Conservation (phyloP, 441 rosid species). For the Erodium trifolium region DNA sequence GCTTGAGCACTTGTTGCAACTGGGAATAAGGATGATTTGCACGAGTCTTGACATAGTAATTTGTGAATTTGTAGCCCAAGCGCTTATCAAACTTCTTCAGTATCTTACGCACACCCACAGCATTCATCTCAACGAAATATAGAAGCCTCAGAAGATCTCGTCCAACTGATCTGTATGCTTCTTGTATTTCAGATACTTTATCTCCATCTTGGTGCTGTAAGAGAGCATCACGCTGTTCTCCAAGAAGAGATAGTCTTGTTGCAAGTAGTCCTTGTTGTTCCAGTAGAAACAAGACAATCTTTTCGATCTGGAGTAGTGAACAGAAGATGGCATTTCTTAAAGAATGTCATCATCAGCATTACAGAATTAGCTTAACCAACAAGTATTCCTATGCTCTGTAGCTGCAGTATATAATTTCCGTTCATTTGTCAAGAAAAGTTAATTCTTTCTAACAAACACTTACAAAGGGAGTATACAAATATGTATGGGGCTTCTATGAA, state of each 20-base stretch:
- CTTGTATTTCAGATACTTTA: conserved; percentile 29
- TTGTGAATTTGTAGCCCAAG: conserved; percentile 41
- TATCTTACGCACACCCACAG: conserved; percentile 41
- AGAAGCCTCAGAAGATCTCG: conserved; percentile 41
- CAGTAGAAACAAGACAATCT: conserved; percentile 39
- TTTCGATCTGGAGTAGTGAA: conserved; percentile 34
- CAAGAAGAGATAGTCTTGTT: conserved; percentile 29
- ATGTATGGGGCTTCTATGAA: too few relatives aligned
- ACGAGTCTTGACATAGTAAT: conserved; percentile 46
- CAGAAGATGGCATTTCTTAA: conserved; percentile 4
- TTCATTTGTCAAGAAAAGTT: background rate
- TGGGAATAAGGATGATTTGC: conserved; percentile 51
- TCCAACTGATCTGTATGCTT: conserved; percentile 40
- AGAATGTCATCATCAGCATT: background rate
- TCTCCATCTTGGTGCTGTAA: conserved; percentile 26
- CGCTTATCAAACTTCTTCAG: conserved; percentile 50
- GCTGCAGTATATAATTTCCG: background rate
- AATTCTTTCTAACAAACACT: background rate
- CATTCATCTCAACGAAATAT: conserved; percentile 43
- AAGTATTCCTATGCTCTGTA: background rate
- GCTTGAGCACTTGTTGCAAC: conserved; percentile 44
- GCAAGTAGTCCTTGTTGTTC: conserved; percentile 48
- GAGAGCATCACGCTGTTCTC: conserved; percentile 27
- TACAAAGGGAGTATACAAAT: background rate
- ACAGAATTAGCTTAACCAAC: background rate